These are phyloP conservation scores for Rhamnella rubrinervis DNA, from an alignment of 331 rosid species.

Conservation along the genomic window DNA sequence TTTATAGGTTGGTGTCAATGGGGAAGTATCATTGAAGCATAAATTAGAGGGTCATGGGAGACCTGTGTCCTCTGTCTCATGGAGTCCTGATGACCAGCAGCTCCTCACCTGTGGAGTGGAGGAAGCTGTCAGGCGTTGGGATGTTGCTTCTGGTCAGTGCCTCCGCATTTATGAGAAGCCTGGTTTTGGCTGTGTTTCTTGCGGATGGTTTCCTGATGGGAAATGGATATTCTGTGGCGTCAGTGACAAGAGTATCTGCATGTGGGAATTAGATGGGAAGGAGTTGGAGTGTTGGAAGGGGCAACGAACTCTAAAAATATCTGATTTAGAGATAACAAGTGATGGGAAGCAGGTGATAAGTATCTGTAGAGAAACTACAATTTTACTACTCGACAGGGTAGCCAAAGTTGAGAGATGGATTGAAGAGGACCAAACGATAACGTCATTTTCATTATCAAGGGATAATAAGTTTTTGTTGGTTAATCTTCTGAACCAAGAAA, in stretches of 20 bases:
- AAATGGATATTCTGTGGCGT: slow-evolving; percentile 76
- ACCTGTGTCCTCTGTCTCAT: slow-evolving; percentile 76
- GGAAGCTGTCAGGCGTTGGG: slow-evolving; percentile 91
- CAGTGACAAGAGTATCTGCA: slow-evolving; percentile 87
- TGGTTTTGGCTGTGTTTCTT: slow-evolving; percentile 70
- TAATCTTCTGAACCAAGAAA: slow-evolving; percentile 88
- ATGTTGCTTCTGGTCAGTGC: slow-evolving; percentile 82
- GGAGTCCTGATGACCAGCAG: slow-evolving; percentile 90
- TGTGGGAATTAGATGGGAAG: slow-evolving; percentile 91
- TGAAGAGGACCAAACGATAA: slow-evolving; percentile 75
- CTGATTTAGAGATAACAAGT: slow-evolving; percentile 78
- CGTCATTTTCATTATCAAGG: slow-evolving; percentile 80
- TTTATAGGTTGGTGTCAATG: slow-evolving; percentile 62
- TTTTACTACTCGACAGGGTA: slow-evolving; percentile 76
- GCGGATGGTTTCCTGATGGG: slow-evolving; percentile 95
- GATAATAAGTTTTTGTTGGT: slow-evolving; percentile 75
- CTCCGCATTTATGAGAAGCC: slow-evolving; percentile 79
- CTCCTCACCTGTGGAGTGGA: slow-evolving; percentile 94
- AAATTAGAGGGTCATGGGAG: slow-evolving; percentile 78
- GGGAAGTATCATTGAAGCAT: slow-evolving; percentile 62
- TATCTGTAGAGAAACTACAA: slow-evolving; percentile 57
- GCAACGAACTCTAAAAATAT: slow-evolving; percentile 69
- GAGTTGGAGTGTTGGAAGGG: slow-evolving; percentile 98
- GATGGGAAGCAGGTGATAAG: slow-evolving; percentile 77
- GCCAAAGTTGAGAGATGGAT: slow-evolving; percentile 69